These are phyloP conservation scores for Penicillium crustosum DNA, from an alignment of 2,329 filamentous ascomycete genomes.

Conservation along the genomic window DNA sequence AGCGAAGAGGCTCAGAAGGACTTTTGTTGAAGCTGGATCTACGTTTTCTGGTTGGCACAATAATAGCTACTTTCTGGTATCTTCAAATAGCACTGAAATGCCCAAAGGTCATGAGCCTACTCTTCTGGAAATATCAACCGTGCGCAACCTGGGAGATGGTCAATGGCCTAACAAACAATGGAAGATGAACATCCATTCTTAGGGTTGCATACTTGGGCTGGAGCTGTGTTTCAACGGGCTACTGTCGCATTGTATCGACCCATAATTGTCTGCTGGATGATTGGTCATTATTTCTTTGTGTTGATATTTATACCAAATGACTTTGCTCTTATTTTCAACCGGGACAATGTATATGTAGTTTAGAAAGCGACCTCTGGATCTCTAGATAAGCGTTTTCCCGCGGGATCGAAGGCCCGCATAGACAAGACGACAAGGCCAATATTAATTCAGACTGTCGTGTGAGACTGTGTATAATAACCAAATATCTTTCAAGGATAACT, in stretches of 20 bases:
- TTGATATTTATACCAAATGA: background rate
- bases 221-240: background rate
- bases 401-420: background rate
- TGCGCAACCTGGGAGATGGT: background rate
- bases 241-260: background rate
- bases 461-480: background rate
- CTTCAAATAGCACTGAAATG: background rate
- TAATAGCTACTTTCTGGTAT: background rate
- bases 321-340: too few relatives aligned
- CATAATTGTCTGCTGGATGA: background rate
- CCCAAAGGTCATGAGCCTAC: background rate
- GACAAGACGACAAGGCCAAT: background rate
- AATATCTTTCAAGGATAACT: too few relatives aligned
- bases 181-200: background rate
- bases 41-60: background rate
- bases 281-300: background rate
- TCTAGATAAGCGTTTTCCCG: background rate
- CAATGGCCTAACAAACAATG: background rate
- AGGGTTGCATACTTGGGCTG: background rate
- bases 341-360: background rate
- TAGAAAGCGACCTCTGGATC: background rate
- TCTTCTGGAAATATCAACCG: background rate
- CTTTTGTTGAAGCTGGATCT: background rate
- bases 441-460: background rate
- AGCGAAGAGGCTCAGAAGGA: background rate